Base-by-base conservation (phyloP, 805 yeast species). In the Dipodascus albidus region DNA sequence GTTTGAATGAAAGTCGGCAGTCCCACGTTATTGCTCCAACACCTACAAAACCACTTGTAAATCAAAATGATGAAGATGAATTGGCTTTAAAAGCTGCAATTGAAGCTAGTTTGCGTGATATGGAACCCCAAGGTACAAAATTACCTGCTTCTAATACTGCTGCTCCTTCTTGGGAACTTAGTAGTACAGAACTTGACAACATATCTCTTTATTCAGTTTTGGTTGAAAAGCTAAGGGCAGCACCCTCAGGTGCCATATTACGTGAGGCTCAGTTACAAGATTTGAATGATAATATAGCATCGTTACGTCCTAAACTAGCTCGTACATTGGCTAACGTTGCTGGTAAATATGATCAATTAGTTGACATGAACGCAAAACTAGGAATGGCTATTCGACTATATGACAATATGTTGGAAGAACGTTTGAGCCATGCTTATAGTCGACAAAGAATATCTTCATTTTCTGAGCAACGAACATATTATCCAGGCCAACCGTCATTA, bases 81-180 rank as follows among this genome's bases (percentile, higher is more conserved):
- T 91, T 84, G 41, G 96, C 88, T 38, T 78, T 91, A 81, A 86
- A 82, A 65, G 95, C 93, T 0, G 99, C 98, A 0, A 91, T 93
- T 54, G 96, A 85, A 15, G 96, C 96, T 0, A 87, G 96, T 67
- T 73, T 93, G 57, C 76, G 75, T 52, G 97, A 90, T 55, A 74
- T 85, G 64, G 79, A 84, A 58, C 64, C 63, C n/a, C 24, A 15
- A 9, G 6, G n/a, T 44, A 24, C 33, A 50, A 17, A 4, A 33
- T 19, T 11, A 35, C 21, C n/a, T 48, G 49, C 52, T 21, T 53
- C 47, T 23, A 70, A 64, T 49, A 6, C 49, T 47, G 49, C 3
- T 4, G n/a, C 4, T 14, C 49, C 49, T 4, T 14, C 24, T 4
- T 47, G 60, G 48, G 74, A 73, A 22, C 67, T 87, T 33, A 72